Conservation (phyloP, 225 moss, liverwort and hornwort species). For the Anthoceros angustus region DNA sequence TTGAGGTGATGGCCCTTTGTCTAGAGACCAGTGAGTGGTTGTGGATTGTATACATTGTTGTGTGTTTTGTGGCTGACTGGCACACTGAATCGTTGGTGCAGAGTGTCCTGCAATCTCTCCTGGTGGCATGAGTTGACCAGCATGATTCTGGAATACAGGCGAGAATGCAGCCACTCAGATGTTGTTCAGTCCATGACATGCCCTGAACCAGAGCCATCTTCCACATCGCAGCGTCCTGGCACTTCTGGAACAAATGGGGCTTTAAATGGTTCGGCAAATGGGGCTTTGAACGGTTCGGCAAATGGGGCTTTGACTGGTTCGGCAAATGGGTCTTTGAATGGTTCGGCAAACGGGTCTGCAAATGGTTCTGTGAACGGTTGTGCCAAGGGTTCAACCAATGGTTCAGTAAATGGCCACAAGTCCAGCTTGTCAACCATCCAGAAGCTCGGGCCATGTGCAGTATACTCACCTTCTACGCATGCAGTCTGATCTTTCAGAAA, state of each 20-base stretch:
- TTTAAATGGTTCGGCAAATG: conserved; percentile 57
- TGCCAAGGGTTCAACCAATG: conserved; percentile 28
- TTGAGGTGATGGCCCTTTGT: conserved; percentile 35
- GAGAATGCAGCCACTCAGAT: conserved; percentile 63
- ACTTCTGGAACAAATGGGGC: conserved; percentile 27
- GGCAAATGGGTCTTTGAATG: conserved; percentile 51
- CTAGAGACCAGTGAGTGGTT: background rate
- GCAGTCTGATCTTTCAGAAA: conserved; percentile 49
- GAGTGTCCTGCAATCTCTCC: conserved; percentile 69
- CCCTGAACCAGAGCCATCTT: conserved; percentile 29
- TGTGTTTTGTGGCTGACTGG: background rate
- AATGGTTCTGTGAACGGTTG: conserved; percentile 25
- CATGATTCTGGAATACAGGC: conserved; percentile 70
- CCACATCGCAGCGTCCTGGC: conserved; percentile 4
- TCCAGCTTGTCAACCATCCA: conserved; percentile 9
- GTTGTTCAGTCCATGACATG: conserved; percentile 67
- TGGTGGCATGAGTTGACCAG: conserved; percentile 66
- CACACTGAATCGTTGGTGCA: conserved; percentile 14
- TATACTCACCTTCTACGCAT: conserved; percentile 66
- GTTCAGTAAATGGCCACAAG: conserved; percentile 33
- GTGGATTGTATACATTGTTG: background rate
- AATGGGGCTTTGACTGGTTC: conserved; percentile 62
- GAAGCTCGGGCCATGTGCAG: conserved; percentile 18
- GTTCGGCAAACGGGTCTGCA: conserved; percentile 29
- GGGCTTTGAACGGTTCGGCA: conserved; percentile 53